Conservation (phyloP, 192 early-diverging fungal genomes). For the Entophlyctis luteolus region DNA sequence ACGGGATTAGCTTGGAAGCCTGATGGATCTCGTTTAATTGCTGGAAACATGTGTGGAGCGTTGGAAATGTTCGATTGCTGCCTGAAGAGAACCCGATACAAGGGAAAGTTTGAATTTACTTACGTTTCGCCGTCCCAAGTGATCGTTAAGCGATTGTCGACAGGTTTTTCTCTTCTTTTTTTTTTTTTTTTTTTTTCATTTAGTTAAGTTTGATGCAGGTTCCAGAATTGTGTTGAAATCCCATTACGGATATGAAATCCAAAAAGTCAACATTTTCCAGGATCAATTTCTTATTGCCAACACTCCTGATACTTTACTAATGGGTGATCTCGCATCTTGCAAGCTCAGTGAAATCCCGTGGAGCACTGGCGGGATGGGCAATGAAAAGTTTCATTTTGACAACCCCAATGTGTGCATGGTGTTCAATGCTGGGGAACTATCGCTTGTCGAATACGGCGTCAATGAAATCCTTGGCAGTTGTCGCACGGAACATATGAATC, state of each 20-base stretch:
- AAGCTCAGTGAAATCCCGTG: slow-evolving; percentile 66
- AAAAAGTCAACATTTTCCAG: slow-evolving; percentile 67
- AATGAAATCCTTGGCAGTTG: slow-evolving; percentile 62
- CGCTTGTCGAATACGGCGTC: slow-evolving; percentile 63
- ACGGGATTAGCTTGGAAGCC: slow-evolving; percentile 59
- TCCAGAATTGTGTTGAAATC: slow-evolving; percentile 63
- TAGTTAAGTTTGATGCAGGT: slow-evolving; percentile 19
- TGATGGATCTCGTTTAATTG: slow-evolving; percentile 58
- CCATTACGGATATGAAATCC: slow-evolving; percentile 64
- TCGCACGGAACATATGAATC: slow-evolving; percentile 63
- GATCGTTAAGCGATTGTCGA: slow-evolving; percentile 65
- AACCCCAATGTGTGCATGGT: slow-evolving; percentile 63
- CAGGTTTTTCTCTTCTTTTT: slow-evolving; percentile 13
- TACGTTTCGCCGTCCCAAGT: slow-evolving; percentile 63
- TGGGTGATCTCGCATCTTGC: slow-evolving; percentile 61
- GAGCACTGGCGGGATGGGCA: slow-evolving; percentile 43
- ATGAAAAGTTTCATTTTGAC: slow-evolving; percentile 63
- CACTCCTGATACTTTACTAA: slow-evolving; percentile 58
- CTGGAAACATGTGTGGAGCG: slow-evolving; percentile 54
- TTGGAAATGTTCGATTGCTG: slow-evolving; percentile 67
- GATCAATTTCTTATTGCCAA: slow-evolving; percentile 64
- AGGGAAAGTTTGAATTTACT: slow-evolving; percentile 68
- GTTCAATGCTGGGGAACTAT: slow-evolving; percentile 63
- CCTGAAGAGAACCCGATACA: slow-evolving; percentile 58
- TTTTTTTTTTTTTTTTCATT: background rate